These are phyloP conservation scores for Calocybe cyanea DNA, from an alignment of 768 basidiomycete genomes.

Conservation along the genomic window DNA sequence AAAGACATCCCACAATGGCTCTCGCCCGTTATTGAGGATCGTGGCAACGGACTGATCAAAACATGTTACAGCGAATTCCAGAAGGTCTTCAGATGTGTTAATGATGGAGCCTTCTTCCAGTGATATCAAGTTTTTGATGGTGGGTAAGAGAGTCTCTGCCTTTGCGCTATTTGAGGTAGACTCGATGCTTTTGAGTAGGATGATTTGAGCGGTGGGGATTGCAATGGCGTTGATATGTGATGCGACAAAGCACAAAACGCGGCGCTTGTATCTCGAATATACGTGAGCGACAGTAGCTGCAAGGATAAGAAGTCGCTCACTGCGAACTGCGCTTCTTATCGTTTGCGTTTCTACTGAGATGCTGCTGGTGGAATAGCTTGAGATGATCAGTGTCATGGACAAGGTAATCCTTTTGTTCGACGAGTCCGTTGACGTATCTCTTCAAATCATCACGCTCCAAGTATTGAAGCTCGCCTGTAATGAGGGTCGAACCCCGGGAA, in stretches of 20 bases:
- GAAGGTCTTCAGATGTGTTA: conserved; percentile 29
- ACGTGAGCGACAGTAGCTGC: neutral
- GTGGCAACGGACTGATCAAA: conserved; percentile 46
- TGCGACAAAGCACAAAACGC: conserved; percentile 70
- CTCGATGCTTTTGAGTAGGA: conserved; percentile 46
- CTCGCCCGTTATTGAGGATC: conserved; percentile 41
- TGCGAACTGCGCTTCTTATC: conserved; percentile 54
- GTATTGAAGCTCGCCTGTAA: conserved; percentile 55
- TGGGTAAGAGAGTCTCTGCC: conserved; percentile 55
- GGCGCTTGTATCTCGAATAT: conserved; percentile 57
- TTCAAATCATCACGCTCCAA: conserved; percentile 61
- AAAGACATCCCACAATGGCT: conserved; percentile 50
- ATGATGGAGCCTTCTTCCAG: conserved; percentile 17
- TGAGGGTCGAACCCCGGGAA: conserved; percentile 4
- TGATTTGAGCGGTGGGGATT: conserved; percentile 41
- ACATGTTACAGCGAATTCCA: conserved; percentile 39
- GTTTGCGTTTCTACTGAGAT: conserved; percentile 40
- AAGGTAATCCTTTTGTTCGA: conserved; percentile 50
- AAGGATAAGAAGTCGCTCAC: conserved; percentile 32
- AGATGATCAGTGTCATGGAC: conserved; percentile 57
- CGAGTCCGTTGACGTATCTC: conserved; percentile 52
- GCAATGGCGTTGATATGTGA: conserved; percentile 72
- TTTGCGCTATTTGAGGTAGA: conserved; percentile 45
- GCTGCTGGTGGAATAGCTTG: conserved; percentile 54
- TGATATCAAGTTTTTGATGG: conserved; percentile 39